phyloP scores from a whole-genome alignment of 345 rosid genomes.

The Dipteronia dyeriana region DNA sequence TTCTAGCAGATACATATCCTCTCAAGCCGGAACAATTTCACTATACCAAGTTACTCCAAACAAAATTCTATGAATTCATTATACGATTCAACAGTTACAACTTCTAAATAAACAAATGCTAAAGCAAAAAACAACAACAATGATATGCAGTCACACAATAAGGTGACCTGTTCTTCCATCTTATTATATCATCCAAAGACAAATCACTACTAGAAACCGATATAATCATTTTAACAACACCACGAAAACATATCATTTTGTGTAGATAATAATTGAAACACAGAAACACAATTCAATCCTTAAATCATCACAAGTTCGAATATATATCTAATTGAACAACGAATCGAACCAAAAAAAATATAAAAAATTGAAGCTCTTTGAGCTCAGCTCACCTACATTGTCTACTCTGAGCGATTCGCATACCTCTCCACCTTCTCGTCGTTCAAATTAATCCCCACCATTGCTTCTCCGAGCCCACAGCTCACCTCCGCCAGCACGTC shows the following conservation, averaged over 20 bases:
- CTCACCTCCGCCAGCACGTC: constrained; percentile 39
- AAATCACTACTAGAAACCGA: background rate
- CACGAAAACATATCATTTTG: no score
- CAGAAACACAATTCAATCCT: background rate
- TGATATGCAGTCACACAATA: background rate
- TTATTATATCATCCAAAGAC: background rate
- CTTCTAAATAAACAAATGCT: no score
- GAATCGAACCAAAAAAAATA: no score
- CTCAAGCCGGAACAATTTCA: no score
- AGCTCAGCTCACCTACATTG: background rate
- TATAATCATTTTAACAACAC: background rate
- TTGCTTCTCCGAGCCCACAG: constrained; percentile 44
- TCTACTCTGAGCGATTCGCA: constrained; percentile 38
- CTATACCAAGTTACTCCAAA: no score
- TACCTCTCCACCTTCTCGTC: constrained; percentile 40
- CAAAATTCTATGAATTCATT: no score
- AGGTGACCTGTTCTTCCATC: background rate
- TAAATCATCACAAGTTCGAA: no score
- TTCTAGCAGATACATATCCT: no score
- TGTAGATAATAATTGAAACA: no score
- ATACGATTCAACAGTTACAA: background rate
- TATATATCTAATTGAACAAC: no score
- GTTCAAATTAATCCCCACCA: constrained; percentile 39
- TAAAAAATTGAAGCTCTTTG: background rate
- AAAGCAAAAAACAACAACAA: no score